phyloP scores from a whole-genome alignment of 1,139 yeast genomes.

The Meyerozyma elateridarum region DNA sequence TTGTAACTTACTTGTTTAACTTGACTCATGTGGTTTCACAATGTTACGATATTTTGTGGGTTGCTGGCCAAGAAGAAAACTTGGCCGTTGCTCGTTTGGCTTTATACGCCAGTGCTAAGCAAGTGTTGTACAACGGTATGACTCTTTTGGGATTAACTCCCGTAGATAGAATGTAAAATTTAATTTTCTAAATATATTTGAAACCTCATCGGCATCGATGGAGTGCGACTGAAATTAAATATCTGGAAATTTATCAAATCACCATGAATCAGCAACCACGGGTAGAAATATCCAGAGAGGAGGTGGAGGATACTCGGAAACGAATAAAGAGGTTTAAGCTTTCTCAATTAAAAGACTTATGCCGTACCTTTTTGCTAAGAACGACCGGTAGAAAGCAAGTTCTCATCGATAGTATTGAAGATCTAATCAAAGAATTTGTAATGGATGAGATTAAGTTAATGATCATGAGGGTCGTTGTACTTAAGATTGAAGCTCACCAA shows the following conservation, averaged over 20 bases:
- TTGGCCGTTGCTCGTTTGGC: slow-evolving; percentile 92
- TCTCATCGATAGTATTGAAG: slow-evolving; percentile 41
- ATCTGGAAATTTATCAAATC: too few species aligned
- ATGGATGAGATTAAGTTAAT: slow-evolving; percentile 38
- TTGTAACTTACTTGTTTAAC: slow-evolving; percentile 90
- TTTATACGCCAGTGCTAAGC: slow-evolving; percentile 85
- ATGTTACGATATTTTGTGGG: slow-evolving; percentile 95
- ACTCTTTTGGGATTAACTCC: slow-evolving; percentile 88
- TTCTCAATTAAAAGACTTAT: slow-evolving; percentile 37
- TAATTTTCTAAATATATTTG: too few species aligned
- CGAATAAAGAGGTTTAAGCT: slow-evolving; percentile 16
- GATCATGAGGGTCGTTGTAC: slow-evolving; percentile 40
- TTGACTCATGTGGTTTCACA: slow-evolving; percentile 92
- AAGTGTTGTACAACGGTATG: slow-evolving; percentile 90
- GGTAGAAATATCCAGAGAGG: background rate
- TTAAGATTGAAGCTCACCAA: slow-evolving; percentile 30
- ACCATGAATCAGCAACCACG: slow-evolving; percentile 1
- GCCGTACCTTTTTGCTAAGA: slow-evolving; percentile 41
- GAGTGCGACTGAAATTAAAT: too few species aligned
- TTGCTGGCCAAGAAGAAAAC: slow-evolving; percentile 89
- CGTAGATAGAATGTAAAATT: slow-evolving; percentile 86
- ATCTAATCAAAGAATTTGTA: slow-evolving; percentile 32
- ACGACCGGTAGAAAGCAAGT: slow-evolving; percentile 50
- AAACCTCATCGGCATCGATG: too few species aligned
- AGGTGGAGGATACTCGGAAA: slow-evolving; percentile 4